These are phyloP conservation scores for Gautieria morchelliformis DNA, from an alignment of 768 basidiomycete genomes.

Conservation along the genomic window DNA sequence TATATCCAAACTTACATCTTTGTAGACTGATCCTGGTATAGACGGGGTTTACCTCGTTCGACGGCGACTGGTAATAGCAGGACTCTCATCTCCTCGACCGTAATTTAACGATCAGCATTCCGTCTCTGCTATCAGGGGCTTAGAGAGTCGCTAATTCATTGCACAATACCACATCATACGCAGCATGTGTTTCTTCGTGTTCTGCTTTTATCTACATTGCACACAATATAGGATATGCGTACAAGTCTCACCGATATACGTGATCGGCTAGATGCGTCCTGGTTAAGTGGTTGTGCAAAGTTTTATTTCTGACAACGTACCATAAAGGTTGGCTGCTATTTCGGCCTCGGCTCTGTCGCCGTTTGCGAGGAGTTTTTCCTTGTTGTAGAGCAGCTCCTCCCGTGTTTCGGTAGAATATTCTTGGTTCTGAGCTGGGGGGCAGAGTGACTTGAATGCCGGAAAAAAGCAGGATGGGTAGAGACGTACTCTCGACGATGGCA, in stretches of 20 bases:
- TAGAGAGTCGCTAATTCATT: too few relatives aligned
- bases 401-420: conserved; percentile 97
- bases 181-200: too few relatives aligned
- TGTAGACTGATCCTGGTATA: neutral
- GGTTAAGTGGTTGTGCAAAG: conserved; percentile 12
- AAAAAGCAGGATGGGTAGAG: neutral
- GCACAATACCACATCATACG: too few relatives aligned
- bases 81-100: too few relatives aligned
- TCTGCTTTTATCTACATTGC: neutral
- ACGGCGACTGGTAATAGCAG: conserved; percentile 3
- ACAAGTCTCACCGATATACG: conserved; percentile 58
- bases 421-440: conserved; percentile 77
- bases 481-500: conserved; percentile 96
- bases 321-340: conserved; percentile 87
- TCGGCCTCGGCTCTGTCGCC: conserved; percentile 96
- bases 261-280: conserved; percentile 55
- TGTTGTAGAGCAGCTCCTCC: conserved; percentile 98
- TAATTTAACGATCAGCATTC: too few relatives aligned
- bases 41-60: conserved; percentile 6
- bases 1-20: neutral
- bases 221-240: neutral
- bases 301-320: conserved; percentile 30
- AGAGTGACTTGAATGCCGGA: neutral
- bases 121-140: too few relatives aligned
- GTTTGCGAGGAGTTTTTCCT: conserved; percentile 94